phyloP scores from a whole-genome alignment of 2,329 filamentous ascomycete species.

The Monilinia fructigena region DNA sequence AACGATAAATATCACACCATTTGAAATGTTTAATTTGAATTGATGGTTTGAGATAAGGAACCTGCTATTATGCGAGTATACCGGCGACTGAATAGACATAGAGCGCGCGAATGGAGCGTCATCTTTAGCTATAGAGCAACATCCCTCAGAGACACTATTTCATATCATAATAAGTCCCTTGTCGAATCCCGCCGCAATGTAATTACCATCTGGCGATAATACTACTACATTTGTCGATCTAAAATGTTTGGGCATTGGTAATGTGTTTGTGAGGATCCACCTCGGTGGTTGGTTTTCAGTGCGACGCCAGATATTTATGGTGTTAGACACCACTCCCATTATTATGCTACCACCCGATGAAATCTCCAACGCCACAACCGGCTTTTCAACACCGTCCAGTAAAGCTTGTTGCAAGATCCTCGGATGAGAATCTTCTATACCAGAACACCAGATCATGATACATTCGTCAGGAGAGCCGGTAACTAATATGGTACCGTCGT shows the following conservation, averaged over 20 bases:
- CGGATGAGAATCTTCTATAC: neutral
- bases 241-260: neutral
- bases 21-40: neutral
- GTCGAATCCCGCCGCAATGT: neutral
- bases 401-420: neutral
- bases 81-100: neutral
- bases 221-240: neutral
- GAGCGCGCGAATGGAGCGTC: neutral
- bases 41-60: neutral
- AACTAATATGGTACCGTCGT: neutral
- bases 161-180: constrained; percentile 11
- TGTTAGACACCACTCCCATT: neutral
- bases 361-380: neutral
- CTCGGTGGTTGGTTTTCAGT: neutral
- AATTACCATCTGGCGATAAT: neutral
- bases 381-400: neutral
- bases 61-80: neutral
- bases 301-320: neutral
- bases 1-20: neutral
- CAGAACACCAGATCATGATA: neutral
- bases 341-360: neutral
- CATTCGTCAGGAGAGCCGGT: neutral
- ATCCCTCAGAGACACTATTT: constrained; percentile 16
- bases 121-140: neutral
- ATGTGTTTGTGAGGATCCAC: neutral